A percentile compares a stretch with the other conserved stretches of the same genome.
Evolutionary conservation across 768 basidiomycete species (phyloP).

Genomic region (Rubroboletus pulcherrimus): DNA sequence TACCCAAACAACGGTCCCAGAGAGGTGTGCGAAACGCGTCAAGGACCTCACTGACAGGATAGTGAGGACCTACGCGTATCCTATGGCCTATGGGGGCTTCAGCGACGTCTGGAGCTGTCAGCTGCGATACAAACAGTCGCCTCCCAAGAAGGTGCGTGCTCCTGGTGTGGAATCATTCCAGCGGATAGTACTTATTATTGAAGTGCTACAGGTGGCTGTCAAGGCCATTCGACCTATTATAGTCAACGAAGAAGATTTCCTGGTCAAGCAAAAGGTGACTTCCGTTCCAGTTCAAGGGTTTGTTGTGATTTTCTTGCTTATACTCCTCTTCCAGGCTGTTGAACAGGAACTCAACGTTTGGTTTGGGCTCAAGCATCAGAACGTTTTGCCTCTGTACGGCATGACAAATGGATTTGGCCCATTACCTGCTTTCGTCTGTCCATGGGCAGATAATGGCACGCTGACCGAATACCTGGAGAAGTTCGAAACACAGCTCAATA

Average conservation of each 20-base stretch:
- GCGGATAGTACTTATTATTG: background rate
- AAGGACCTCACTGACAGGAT: slow-evolving; percentile 16
- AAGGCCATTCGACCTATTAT: slow-evolving; percentile 20
- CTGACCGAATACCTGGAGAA: slow-evolving; percentile 28
- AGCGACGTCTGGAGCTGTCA: slow-evolving; percentile 30
- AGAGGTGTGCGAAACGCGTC: background rate
- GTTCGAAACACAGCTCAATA: slow-evolving; percentile 5
- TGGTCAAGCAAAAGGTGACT: slow-evolving; percentile 16
- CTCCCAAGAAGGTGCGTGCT: slow-evolving; percentile 12
- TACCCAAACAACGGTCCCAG: background rate
- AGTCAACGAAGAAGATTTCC: background rate
- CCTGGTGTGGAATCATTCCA: background rate
- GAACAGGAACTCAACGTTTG: slow-evolving; percentile 30
- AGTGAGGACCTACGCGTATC: slow-evolving; percentile 15
- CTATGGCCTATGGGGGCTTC: slow-evolving; percentile 28
- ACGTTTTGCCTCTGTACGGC: slow-evolving; percentile 31
- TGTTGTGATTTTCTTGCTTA: slow-evolving; percentile 4
- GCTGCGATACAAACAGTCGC: background rate
- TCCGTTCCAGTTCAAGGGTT: background rate
- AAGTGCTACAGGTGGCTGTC: slow-evolving; percentile 22
- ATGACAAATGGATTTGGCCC: slow-evolving; percentile 24
- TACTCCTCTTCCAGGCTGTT: slow-evolving; percentile 16
- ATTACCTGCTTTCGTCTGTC: slow-evolving; percentile 31
- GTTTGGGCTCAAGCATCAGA: slow-evolving; percentile 26
- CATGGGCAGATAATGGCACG: slow-evolving; percentile 33